phyloP scores from a whole-genome alignment of 345 rosid genomes.

The Kernera saxatilis region DNA sequence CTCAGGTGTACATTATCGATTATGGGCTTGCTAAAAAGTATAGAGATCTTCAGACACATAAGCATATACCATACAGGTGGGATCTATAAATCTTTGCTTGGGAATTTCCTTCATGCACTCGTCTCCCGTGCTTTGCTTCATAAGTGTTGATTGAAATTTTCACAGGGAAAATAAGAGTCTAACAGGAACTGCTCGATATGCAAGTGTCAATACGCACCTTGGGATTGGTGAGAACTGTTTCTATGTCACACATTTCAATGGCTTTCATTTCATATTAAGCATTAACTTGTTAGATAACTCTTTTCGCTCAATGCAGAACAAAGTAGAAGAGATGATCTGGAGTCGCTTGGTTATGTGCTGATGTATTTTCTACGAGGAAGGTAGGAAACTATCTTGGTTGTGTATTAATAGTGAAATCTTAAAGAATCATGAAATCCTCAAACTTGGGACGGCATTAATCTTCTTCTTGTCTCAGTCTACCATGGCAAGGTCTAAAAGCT shows the following conservation, averaged over 20 bases:
- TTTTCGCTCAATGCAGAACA: conserved; percentile 51
- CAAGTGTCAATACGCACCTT: conserved; percentile 92
- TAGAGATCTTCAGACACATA: conserved; percentile 81
- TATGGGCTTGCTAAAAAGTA: conserved; percentile 89
- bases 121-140: conserved; percentile 11
- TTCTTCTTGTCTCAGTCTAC: conserved; percentile 53
- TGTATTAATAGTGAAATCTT: background rate
- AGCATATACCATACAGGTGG: conserved; percentile 63
- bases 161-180: conserved; percentile 86
- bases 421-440: background rate
- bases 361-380: conserved; percentile 95
- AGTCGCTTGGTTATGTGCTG: conserved; percentile 91
- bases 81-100: conserved; percentile 30
- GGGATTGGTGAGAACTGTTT: conserved; percentile 61
- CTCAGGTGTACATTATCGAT: conserved; percentile 73
- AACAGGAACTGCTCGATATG: conserved; percentile 92
- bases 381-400: conserved; percentile 31
- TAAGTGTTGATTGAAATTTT: background rate
- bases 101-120: background rate
- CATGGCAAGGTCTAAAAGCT: conserved; percentile 94
- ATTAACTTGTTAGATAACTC: background rate
- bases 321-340: conserved; percentile 94
- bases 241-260: background rate
- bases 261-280: background rate
- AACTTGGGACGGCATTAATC: background rate